A percentile compares a stretch with the other conserved stretches of the same genome.
These are phyloP conservation scores for Trichophyton schoenleinii DNA, from an alignment of 2,329 filamentous ascomycete genomes.

Conservation along the genomic window DNA sequence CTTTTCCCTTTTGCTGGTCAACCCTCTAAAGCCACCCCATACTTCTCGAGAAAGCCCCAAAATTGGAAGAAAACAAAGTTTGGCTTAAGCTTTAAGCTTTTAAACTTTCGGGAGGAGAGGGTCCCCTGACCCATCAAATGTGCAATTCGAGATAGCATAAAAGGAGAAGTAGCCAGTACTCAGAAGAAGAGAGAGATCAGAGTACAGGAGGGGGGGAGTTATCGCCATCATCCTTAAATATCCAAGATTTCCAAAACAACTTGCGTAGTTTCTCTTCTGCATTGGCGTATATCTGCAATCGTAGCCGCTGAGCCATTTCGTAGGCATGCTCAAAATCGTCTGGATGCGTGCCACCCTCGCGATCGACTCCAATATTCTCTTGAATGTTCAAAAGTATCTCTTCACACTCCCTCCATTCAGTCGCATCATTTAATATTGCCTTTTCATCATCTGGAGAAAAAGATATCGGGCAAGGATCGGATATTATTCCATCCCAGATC, in stretches of 20 bases:
- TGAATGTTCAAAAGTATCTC: conserved; percentile 2
- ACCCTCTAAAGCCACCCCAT: no score
- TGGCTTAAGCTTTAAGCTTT: not conserved
- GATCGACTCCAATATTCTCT: conserved; percentile 8
- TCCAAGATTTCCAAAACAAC: conserved; percentile 7
- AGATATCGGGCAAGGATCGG: conserved; percentile 8
- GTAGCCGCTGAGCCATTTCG: conserved; percentile 7
- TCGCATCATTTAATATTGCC: conserved; percentile 3
- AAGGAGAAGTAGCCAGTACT: no score
- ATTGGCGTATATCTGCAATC: not conserved
- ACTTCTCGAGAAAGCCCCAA: no score
- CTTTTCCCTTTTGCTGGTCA: no score
- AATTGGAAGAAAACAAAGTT: not conserved
- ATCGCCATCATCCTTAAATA: conserved; percentile 11
- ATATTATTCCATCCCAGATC: conserved; percentile 6
- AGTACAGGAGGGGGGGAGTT: not conserved
- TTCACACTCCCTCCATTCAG: conserved; percentile 12
- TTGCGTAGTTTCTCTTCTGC: conserved; percentile 5
- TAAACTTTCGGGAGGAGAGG: not conserved
- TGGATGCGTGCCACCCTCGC: conserved; percentile 10
- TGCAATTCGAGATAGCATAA: no score
- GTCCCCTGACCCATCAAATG: not conserved
- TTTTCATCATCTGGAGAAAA: conserved; percentile 7
- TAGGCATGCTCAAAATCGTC: conserved; percentile 9
- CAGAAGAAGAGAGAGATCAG: not conserved